phyloP scores from a whole-genome alignment of 495 filamentous ascomycete species.

The Talaromyces adpressus region DNA sequence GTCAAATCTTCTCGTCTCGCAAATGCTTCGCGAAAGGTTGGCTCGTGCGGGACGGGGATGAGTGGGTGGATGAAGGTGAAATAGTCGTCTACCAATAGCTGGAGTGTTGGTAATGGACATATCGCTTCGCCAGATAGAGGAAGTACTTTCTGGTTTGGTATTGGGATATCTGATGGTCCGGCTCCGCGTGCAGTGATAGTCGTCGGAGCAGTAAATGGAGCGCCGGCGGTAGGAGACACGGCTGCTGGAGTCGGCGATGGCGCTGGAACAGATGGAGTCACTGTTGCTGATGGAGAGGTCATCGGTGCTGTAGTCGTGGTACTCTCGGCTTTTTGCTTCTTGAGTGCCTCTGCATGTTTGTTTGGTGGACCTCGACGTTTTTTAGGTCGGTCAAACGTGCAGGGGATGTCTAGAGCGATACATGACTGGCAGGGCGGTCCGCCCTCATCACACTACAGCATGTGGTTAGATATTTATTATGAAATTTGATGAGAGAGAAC shows the following conservation, averaged over 20 bases:
- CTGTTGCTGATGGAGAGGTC: background rate
- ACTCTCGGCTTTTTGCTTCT: constrained; percentile 52
- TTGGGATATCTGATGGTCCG: constrained; percentile 18
- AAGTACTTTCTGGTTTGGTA: background rate
- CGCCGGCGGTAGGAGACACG: constrained; percentile 22
- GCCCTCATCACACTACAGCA: constrained; percentile 65
- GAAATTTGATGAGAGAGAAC: background rate
- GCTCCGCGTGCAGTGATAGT: constrained; percentile 11
- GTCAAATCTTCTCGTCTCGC: constrained; percentile 60
- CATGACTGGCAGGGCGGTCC: constrained; percentile 78
- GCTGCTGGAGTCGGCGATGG: constrained; percentile 12
- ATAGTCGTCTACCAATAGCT: constrained; percentile 74
- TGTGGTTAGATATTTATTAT: constrained; percentile 4
- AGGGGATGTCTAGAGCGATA: constrained; percentile 69
- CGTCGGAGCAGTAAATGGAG: constrained; percentile 21
- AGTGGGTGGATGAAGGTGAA: constrained; percentile 87
- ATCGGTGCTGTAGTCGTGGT: background rate
- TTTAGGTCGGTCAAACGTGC: constrained; percentile 73
- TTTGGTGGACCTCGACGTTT: constrained; percentile 81
- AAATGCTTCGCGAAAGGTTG: constrained; percentile 70
- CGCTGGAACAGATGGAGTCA: constrained; percentile 16
- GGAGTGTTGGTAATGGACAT: constrained; percentile 58
- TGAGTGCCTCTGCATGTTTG: constrained; percentile 75
- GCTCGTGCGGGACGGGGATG: constrained; percentile 80
- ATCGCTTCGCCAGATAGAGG: constrained; percentile 61